phyloP scores from a whole-genome alignment of 805 yeast genomes.

The Vanderwaltozyma tropicalis region DNA sequence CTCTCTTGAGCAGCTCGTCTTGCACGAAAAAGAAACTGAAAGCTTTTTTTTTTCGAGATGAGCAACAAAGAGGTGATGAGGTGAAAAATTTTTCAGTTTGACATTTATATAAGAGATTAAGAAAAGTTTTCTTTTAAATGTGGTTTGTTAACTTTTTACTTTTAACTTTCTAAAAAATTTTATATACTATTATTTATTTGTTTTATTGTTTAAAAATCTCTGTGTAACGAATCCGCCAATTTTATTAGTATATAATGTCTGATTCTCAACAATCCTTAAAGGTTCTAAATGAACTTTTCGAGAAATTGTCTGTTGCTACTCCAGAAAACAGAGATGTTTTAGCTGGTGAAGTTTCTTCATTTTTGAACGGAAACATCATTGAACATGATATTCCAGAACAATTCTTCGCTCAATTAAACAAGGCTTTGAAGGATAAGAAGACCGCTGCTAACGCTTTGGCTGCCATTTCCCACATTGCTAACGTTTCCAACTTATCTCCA shows the following conservation, averaged over 20 bases:
- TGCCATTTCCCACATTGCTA: constrained; percentile 79
- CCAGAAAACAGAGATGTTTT: constrained; percentile 76
- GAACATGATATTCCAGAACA: constrained; percentile 95
- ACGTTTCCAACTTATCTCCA: constrained; percentile 68
- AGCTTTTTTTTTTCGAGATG: too few species aligned
- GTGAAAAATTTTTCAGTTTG: too few species aligned
- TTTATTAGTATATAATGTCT: constrained; percentile 28
- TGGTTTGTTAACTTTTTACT: too few species aligned
- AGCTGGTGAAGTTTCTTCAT: constrained; percentile 75
- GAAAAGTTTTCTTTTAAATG: constrained; percentile 1
- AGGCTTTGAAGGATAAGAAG: constrained; percentile 76
- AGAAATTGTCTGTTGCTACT: constrained; percentile 82
- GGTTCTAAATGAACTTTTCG: constrained; percentile 88
- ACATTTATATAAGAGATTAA: background rate
- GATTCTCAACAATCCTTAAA: constrained; percentile 42
- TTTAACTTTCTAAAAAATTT: background rate
- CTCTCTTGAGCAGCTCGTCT: background rate
- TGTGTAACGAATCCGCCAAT: constrained; percentile 11
- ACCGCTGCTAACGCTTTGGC: constrained; percentile 69
- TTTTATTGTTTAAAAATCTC: constrained; percentile 3
- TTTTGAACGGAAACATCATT: constrained; percentile 92
- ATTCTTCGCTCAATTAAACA: constrained; percentile 69
- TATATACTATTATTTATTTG: constrained; percentile 2
- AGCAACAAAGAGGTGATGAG: background rate
- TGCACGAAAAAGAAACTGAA: background rate